Percentiles rank a stretch among this genome's conserved stretches.
phyloP scores from a whole-genome alignment of 345 rosid species.

The Fremontodendron californicum region DNA sequence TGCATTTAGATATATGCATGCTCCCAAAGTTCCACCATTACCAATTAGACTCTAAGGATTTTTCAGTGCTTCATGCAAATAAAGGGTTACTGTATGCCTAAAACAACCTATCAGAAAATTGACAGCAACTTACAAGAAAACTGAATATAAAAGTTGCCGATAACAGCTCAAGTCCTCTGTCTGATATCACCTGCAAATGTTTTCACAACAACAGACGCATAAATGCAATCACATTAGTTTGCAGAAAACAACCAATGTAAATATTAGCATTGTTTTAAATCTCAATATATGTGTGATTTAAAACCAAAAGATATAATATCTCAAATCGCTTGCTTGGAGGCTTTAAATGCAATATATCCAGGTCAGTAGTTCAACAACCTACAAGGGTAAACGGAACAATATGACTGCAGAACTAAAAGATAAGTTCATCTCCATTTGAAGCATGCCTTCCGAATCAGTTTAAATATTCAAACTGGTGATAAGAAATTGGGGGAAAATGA shows the following conservation, averaged over 20 bases:
- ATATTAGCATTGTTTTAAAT: not conserved
- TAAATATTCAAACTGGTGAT: not conserved
- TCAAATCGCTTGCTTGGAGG: not conserved
- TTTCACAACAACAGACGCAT: not conserved
- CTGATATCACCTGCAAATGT: slow-evolving; percentile 62
- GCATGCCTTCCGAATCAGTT: not conserved
- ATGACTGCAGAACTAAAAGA: not conserved
- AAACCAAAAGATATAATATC: not conserved
- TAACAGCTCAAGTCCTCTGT: slow-evolving; percentile 79
- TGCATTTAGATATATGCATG: not conserved
- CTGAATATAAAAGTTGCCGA: slow-evolving; percentile 71
- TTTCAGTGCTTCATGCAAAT: not conserved
- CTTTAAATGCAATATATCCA: not conserved
- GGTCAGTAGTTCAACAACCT: not conserved
- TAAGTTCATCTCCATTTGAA: not conserved
- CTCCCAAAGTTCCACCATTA: not conserved
- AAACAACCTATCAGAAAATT: slow-evolving; percentile 7
- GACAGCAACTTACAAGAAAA: slow-evolving; percentile 53
- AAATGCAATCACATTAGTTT: not conserved
- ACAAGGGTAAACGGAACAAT: not conserved
- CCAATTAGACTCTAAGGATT: not conserved
- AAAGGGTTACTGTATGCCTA: not conserved
- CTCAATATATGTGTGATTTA: not conserved
- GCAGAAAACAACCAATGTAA: slow-evolving; percentile 2
- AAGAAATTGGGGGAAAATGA: not conserved